Conservation (phyloP, 768 basidiomycete genomes). For the Psilocybe cyanescens region DNA sequence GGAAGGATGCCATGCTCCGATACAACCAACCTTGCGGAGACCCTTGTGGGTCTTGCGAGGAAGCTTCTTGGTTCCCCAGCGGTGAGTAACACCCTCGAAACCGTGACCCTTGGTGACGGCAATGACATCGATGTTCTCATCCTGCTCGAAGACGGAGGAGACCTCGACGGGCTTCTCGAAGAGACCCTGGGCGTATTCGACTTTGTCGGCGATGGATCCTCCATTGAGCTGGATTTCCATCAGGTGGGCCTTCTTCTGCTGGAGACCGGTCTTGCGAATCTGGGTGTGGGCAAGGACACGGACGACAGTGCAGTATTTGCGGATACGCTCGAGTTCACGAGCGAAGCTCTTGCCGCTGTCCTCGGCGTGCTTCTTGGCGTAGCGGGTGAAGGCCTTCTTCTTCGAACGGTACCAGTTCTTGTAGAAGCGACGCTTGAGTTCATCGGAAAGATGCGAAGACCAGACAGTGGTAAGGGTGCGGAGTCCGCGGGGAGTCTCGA, state of each 20-base stretch:
- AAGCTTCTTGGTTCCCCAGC: slow-evolving; percentile 99
- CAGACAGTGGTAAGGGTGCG: slow-evolving; percentile 98
- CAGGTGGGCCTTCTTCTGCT: slow-evolving; percentile 99
- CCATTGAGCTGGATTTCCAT: slow-evolving; percentile 99
- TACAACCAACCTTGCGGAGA: slow-evolving; percentile 99
- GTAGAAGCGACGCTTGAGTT: slow-evolving; percentile 99
- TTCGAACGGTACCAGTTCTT: slow-evolving; percentile 99
- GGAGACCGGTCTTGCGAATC: slow-evolving; percentile 95
- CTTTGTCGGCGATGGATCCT: slow-evolving; percentile 95
- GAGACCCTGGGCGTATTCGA: slow-evolving; percentile 89
- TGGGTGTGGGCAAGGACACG: slow-evolving; percentile 99
- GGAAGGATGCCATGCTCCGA: slow-evolving; percentile 97
- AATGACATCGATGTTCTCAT: slow-evolving; percentile 95
- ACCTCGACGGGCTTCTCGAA: slow-evolving; percentile 98
- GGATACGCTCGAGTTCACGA: slow-evolving; percentile 98
- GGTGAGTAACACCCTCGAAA: slow-evolving; percentile 98
- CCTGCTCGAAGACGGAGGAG: slow-evolving; percentile 88
- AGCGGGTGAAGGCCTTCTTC: slow-evolving; percentile 99
- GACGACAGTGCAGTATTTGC: slow-evolving; percentile 99
- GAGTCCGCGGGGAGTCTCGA: slow-evolving; percentile 98
- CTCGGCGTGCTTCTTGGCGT: slow-evolving; percentile 99
- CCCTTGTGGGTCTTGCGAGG: slow-evolving; percentile 99
- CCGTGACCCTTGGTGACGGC: slow-evolving; percentile 99
- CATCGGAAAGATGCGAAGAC: slow-evolving; percentile 98
- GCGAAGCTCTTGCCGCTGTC: slow-evolving; percentile 89